Evolutionary conservation across 2,329 filamentous ascomycete species (phyloP).

Genomic region (Fonsecaea erecta): DNA sequence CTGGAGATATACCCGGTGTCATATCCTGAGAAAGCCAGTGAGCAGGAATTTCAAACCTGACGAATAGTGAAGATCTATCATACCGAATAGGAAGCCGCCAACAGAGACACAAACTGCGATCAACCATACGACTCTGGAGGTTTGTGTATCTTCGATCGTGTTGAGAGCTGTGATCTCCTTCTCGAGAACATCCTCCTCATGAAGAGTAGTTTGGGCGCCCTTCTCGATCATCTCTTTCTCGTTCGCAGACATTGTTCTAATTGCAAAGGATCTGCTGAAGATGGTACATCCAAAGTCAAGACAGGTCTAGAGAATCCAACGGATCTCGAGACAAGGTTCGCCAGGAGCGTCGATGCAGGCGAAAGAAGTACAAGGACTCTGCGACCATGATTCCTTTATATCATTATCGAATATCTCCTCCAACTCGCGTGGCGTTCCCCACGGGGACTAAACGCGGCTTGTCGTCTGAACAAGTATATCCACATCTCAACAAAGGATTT

Average conservation of each 20-base stretch:
- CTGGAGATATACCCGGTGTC: slow-evolving; percentile 67
- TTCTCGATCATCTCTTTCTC: slow-evolving; percentile 1
- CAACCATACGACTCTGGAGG: slow-evolving; percentile 57
- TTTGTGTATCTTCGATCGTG: slow-evolving; percentile 47
- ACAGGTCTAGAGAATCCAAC: background rate
- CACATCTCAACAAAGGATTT: background rate
- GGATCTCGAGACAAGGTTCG: background rate
- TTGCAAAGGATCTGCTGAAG: background rate
- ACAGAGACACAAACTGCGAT: slow-evolving; percentile 62
- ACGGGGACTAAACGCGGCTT: background rate
- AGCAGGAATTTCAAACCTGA: background rate
- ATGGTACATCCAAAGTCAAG: background rate
- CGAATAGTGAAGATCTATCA: background rate
- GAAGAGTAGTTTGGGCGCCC: background rate
- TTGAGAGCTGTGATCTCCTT: slow-evolving; percentile 5
- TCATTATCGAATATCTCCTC: background rate
- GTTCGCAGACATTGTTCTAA: background rate
- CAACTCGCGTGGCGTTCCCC: slow-evolving; percentile 1
- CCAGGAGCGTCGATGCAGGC: background rate
- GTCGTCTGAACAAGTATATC: background rate
- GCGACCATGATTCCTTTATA: background rate
- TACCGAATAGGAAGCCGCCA: slow-evolving; percentile 63
- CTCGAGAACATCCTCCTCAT: slow-evolving; percentile 5
- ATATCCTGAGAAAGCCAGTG: slow-evolving; percentile 44
- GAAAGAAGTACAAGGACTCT: background rate